Percentiles rank a stretch among this genome's conserved stretches.
These are phyloP conservation scores for Bidens hawaiensis DNA, from an alignment of 140 eudicot genomes.

Conservation along the genomic window DNA sequence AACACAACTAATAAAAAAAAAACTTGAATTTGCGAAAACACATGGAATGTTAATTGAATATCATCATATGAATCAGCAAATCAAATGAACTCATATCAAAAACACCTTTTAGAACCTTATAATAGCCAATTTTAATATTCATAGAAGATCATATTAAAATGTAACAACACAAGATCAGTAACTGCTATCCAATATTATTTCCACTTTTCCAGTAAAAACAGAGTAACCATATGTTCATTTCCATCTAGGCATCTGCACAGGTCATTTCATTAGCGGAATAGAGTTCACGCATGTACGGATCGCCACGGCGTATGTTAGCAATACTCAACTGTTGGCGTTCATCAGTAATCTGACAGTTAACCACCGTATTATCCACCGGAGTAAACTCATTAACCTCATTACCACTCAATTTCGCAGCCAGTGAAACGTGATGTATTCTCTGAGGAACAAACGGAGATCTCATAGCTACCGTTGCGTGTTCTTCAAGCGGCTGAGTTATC, in stretches of 20 bases:
- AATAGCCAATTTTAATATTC: neutral
- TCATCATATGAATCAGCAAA: too few relatives aligned
- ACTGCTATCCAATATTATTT: neutral
- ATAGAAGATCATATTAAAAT: neutral
- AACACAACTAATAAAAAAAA: too few relatives aligned
- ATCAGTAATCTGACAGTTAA: slow-evolving; percentile 21
- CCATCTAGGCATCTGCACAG: slow-evolving; percentile 21
- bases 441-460: neutral
- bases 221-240: neutral
- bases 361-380: slow-evolving; percentile 25
- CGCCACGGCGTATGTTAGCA: slow-evolving; percentile 28
- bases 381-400: slow-evolving; percentile 7
- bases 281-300: slow-evolving; percentile 26
- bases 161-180: neutral
- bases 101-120: too few relatives aligned
- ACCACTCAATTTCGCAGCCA: slow-evolving; percentile 11
- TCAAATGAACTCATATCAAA: too few relatives aligned
- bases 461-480: neutral
- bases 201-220: slow-evolving; percentile 11
- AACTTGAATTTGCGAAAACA: too few relatives aligned
- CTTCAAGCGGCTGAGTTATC: neutral
- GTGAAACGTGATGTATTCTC: slow-evolving; percentile 6
- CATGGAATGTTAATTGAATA: too few relatives aligned
- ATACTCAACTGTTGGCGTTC: slow-evolving; percentile 21
- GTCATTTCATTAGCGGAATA: slow-evolving; percentile 17